Conservation (phyloP, 2,329 filamentous ascomycete species). For the Claviceps sp. region DNA sequence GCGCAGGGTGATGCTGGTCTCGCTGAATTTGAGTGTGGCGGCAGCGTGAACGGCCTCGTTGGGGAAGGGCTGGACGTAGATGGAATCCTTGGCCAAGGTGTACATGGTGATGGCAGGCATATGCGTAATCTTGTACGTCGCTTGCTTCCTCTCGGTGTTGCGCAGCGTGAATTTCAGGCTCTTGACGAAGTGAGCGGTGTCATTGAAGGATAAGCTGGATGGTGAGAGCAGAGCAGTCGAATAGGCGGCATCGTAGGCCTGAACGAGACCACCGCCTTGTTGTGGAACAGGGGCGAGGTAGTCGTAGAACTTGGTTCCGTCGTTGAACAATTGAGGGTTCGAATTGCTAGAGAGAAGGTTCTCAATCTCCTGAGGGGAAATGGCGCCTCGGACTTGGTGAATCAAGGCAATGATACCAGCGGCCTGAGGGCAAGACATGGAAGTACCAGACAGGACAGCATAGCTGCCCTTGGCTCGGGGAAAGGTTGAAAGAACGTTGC, state of each 20-base stretch:
- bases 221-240: slow-evolving; percentile 37
- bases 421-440: slow-evolving; percentile 45
- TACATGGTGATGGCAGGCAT: slow-evolving; percentile 39
- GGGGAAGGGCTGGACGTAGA: slow-evolving; percentile 29
- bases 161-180: slow-evolving; percentile 38
- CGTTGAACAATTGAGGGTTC: slow-evolving; percentile 35
- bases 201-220: slow-evolving; percentile 50
- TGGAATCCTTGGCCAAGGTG: slow-evolving; percentile 23
- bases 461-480: slow-evolving; percentile 33
- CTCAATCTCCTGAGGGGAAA: slow-evolving; percentile 35
- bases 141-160: slow-evolving; percentile 34
- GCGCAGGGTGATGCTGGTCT: slow-evolving; percentile 4
- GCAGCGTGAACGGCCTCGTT: slow-evolving; percentile 27
- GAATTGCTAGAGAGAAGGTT: slow-evolving; percentile 35
- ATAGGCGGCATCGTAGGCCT: slow-evolving; percentile 45
- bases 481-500: slow-evolving; percentile 45
- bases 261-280: slow-evolving; percentile 46
- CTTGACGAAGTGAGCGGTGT: slow-evolving; percentile 41
- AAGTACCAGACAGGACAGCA: slow-evolving; percentile 40
- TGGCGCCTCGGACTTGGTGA: slow-evolving; percentile 35
- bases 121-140: slow-evolving; percentile 40
- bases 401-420: slow-evolving; percentile 43
- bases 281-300: slow-evolving; percentile 42
- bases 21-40: slow-evolving; percentile 17
- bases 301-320: slow-evolving; percentile 21